These are phyloP conservation scores for Cladosporium sp. DNA, from an alignment of 2,329 filamentous ascomycete genomes.

Conservation along the genomic window DNA sequence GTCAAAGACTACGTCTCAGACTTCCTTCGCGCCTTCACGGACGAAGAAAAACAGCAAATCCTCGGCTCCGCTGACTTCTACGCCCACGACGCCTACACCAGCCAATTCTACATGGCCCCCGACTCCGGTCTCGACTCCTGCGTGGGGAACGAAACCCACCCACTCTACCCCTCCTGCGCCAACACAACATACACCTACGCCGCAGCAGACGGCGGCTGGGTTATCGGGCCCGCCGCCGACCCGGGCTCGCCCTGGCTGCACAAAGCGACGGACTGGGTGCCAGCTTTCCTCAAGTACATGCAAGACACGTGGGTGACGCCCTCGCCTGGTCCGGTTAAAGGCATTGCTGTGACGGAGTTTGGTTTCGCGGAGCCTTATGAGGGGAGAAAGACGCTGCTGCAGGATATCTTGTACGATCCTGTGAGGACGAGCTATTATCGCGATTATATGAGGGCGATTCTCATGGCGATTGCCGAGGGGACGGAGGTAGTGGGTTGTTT, in stretches of 20 bases:
- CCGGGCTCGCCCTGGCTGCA: conserved; percentile 31
- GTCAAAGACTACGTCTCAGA: conserved; percentile 34
- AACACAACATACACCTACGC: conserved; percentile 32
- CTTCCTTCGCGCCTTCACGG: conserved; percentile 32
- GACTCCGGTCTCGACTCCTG: conserved; percentile 36
- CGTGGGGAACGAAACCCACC: conserved; percentile 29
- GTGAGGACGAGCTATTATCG: conserved; percentile 30
- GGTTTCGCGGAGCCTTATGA: conserved; percentile 36
- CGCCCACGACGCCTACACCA: conserved; percentile 36
- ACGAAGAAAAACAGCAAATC: conserved; percentile 30
- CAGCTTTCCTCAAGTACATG: conserved; percentile 31
- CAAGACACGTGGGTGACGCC: conserved; percentile 26
- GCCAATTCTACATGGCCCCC: conserved; percentile 33
- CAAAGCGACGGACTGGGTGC: conserved; percentile 34
- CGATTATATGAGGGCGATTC: conserved; percentile 32
- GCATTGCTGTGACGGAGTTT: conserved; percentile 35
- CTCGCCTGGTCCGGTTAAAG: conserved; percentile 13
- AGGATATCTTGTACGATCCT: conserved; percentile 30
- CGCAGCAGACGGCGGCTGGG: conserved; percentile 26
- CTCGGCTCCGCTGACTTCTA: conserved; percentile 34
- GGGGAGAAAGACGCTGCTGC: conserved; percentile 26
- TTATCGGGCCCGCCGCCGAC: conserved; percentile 30
- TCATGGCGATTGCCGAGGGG: conserved; percentile 33
- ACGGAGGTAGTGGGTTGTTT: conserved; percentile 34
- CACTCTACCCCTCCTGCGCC: conserved; percentile 33